phyloP scores from a whole-genome alignment of 176 grass and related monocot genomes.

The Urochloa ruziziensis region DNA sequence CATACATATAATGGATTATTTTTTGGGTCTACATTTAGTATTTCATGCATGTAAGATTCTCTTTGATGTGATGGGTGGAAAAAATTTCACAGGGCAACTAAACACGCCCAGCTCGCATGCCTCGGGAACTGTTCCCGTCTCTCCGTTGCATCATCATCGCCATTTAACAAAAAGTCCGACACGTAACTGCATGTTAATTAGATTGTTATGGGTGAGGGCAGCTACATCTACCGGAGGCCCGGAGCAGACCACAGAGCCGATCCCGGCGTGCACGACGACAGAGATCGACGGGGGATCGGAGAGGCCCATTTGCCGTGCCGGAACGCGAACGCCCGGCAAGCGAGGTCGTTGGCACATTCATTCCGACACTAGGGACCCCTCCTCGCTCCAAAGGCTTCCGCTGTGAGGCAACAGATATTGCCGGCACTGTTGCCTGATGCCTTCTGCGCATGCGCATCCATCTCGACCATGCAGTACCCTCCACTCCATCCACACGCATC shows the following conservation, averaged over 20 bases:
- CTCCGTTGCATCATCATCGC: neutral
- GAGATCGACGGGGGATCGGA: neutral
- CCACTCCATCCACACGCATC: neutral
- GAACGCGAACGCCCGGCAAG: neutral
- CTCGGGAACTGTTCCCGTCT: neutral
- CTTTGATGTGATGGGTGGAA: no score
- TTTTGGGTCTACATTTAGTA: no score
- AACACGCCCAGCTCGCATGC: no score
- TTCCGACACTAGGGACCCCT: conserved; percentile 12
- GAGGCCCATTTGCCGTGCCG: no score
- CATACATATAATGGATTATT: no score
- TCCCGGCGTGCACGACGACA: neutral
- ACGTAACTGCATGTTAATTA: neutral
- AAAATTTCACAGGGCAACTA: no score
- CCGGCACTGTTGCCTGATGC: neutral
- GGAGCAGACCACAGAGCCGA: neutral
- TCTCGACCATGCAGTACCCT: neutral
- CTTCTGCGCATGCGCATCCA: neutral
- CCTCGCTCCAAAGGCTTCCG: neutral
- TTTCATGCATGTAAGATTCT: no score
- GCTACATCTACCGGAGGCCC: neutral
- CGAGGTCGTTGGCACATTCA: conserved; percentile 32
- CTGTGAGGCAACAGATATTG: neutral
- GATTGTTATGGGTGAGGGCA: conserved; percentile 1
- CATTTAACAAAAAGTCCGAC: neutral